Conservation (phyloP, 305 asterid species). For the Fraxinus greggii region DNA sequence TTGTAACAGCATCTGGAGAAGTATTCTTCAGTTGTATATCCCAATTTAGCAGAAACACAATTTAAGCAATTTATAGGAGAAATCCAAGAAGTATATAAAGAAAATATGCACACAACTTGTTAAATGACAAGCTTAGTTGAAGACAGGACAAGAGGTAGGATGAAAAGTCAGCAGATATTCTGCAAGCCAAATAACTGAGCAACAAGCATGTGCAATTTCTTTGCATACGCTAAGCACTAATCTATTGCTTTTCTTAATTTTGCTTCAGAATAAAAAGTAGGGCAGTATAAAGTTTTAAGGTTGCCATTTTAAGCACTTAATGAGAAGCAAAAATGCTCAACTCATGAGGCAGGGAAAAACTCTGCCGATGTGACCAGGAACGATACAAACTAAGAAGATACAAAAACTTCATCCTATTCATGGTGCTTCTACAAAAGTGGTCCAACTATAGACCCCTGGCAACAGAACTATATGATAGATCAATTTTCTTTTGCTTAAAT, state of each 20-base stretch:
- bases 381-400: conserved; percentile 15
- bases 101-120: conserved; percentile 18
- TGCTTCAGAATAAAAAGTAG: conserved; percentile 21
- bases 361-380: conserved; percentile 4
- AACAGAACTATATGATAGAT: background rate
- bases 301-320: background rate
- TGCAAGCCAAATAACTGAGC: conserved; percentile 18
- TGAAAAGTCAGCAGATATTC: conserved; percentile 1
- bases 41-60: conserved; percentile 18
- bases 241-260: background rate
- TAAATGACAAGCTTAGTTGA: conserved; percentile 14
- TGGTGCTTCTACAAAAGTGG: conserved; percentile 6
- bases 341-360: background rate
- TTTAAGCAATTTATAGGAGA: conserved; percentile 23
- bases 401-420: conserved; percentile 1
- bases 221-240: conserved; percentile 12
- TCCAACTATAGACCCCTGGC: conserved; percentile 1
- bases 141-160: conserved; percentile 6
- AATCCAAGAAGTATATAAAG: conserved; percentile 25
- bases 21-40: conserved; percentile 34
- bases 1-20: conserved; percentile 87
- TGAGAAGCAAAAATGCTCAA: conserved; percentile 8
- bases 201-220: background rate
- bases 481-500: conserved; percentile 8
- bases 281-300: conserved; percentile 19